phyloP scores from a whole-genome alignment of 805 yeast species.

The Lipomyces spencermartinsiae region DNA sequence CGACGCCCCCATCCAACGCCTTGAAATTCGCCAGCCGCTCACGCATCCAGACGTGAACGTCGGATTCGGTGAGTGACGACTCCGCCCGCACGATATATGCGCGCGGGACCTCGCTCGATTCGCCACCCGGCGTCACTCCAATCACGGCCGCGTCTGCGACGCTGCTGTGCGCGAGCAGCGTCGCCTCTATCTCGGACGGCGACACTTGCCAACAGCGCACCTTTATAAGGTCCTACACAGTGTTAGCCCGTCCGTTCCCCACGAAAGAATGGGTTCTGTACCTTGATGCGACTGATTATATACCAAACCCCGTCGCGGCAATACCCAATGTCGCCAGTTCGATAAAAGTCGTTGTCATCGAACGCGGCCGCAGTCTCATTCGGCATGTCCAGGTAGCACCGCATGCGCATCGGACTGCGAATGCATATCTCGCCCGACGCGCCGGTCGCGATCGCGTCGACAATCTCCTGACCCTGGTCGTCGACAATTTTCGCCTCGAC shows the following conservation, averaged over 20 bases:
- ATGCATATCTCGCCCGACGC: background rate
- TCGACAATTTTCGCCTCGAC: background rate
- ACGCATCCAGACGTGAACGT: background rate
- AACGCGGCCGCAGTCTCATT: background rate
- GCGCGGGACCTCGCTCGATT: background rate
- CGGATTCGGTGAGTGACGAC: background rate
- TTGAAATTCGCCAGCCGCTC: slow-evolving; percentile 1
- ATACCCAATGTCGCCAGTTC: background rate
- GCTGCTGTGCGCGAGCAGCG: slow-evolving; percentile 1
- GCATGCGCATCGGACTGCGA: slow-evolving; percentile 5
- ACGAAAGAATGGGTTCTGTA: background rate
- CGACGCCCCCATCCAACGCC: slow-evolving; percentile 4
- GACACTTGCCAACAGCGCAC: slow-evolving; percentile 1
- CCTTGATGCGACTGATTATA: background rate
- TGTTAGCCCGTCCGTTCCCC: background rate
- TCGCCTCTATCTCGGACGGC: slow-evolving; percentile 1
- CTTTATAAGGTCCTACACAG: background rate
- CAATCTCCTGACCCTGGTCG: background rate
- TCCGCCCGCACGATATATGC: slow-evolving; percentile 1
- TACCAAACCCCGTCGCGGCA: background rate
- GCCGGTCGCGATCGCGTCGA: background rate
- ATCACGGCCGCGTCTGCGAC: slow-evolving; percentile 3
- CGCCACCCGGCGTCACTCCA: background rate
- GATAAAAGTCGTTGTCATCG: background rate
- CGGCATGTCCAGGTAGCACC: background rate